These are phyloP conservation scores for Sanghuangporus weigelae DNA, from an alignment of 1,284 basidiomycete genomes.

Conservation along the genomic window DNA sequence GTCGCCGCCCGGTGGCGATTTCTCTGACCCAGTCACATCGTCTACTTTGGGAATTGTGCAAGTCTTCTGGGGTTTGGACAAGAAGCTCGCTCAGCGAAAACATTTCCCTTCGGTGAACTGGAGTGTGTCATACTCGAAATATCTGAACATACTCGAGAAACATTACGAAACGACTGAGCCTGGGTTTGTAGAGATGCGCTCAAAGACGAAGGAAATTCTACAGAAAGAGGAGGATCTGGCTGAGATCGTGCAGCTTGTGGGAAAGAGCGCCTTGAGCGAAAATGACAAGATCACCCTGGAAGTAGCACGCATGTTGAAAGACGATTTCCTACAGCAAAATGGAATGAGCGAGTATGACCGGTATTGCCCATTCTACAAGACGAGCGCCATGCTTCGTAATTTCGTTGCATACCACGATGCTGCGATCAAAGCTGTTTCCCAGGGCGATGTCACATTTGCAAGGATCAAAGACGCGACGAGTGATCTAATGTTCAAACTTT, in stretches of 20 bases:
- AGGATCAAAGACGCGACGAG: constrained; percentile 86
- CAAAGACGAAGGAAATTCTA: constrained; percentile 91
- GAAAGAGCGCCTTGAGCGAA: constrained; percentile 97
- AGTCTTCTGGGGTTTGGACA: constrained; percentile 96
- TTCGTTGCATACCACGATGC: constrained; percentile 94
- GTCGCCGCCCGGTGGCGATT: constrained; percentile 98
- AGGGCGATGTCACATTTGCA: constrained; percentile 87
- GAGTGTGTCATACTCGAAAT: constrained; percentile 98
- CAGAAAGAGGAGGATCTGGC: constrained; percentile 99
- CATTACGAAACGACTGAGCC: constrained; percentile 91
- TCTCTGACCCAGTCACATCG: constrained; percentile 97
- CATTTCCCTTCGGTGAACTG: constrained; percentile 99
- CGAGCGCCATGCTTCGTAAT: constrained; percentile 92
- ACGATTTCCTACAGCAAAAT: constrained; percentile 98
- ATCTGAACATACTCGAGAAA: constrained; percentile 91
- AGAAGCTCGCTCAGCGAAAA: constrained; percentile 96
- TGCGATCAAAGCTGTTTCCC: constrained; percentile 80
- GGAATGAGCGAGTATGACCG: constrained; percentile 98
- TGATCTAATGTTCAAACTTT: constrained; percentile 93
- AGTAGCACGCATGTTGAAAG: constrained; percentile 95
- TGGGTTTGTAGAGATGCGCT: constrained; percentile 90
- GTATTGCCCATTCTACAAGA: constrained; percentile 99
- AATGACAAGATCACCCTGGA: constrained; percentile 98
- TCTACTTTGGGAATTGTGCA: constrained; percentile 98
- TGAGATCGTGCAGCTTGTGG: constrained; percentile 98